Evolutionary conservation across 495 filamentous ascomycete species (phyloP), one percentile per base, ranked within the genome.

Genomic region (Echria macrotheca): DNA sequence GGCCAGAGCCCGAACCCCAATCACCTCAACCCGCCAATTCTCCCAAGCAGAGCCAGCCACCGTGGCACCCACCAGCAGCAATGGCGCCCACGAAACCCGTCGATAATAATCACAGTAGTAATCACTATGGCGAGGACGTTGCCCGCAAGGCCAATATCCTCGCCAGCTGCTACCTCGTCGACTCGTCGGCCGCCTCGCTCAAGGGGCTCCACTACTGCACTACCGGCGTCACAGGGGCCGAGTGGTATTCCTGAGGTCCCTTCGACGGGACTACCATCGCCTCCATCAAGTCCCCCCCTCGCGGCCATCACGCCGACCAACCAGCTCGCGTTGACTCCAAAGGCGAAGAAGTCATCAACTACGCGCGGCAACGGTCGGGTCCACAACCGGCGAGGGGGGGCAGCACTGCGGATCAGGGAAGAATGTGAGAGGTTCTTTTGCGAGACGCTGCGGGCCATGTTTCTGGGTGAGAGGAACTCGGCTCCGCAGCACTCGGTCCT

Each of bases 371-470:
- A 54, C 56, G 50, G 45, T 55, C 68, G 64, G 55, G 68, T 18
- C 23, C 28, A 59, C 36, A 63, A 71, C 65, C 72, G 81, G 64
- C 79, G 79, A 78, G 84, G 82, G 85, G 90, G 88, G 86, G 90
- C 90, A 81, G 79, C 85, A 84, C 81, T 88, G 71, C 82, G 81
- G 74, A 95, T 96, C 77, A 86, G 84, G 88, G 91, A 81, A 88
- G 89, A 95, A 87, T 94, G 91, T 96, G 91, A 95, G 90, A 96
- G 91, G 73, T 91, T 96, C 80, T 93, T 96, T 79, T 96, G 91
- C 77, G 87, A 90, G 80, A 86, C 79, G 74, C 81, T 96, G 84
- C 83, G 77, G 69, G 70, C 82, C 72, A 87, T 86, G 75, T 94
- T 96, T 82, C 84, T 89, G 80, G 90, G 86, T 95, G 90, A 94